Conservation (phyloP, 2,329 filamentous ascomycete genomes). For the Epicoccum nigrum region DNA sequence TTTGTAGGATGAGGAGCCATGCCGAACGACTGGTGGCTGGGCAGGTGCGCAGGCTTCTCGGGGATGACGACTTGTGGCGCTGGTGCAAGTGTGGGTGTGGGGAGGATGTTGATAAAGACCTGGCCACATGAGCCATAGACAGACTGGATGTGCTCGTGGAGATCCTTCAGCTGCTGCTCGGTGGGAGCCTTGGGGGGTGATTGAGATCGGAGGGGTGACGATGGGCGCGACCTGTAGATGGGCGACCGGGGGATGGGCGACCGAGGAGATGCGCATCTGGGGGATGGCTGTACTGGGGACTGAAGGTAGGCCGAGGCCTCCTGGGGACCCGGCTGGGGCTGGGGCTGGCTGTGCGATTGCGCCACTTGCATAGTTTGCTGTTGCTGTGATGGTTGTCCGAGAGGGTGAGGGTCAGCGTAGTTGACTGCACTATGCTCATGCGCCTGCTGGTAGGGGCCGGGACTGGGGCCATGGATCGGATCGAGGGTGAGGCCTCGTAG, state of each 20-base stretch:
- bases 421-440: too few relatives aligned
- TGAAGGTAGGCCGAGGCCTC: constrained; percentile 46
- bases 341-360: constrained; percentile 84
- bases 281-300: constrained; percentile 48
- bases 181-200: constrained; percentile 44
- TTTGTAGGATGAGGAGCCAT: constrained; percentile 63
- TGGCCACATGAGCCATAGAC: constrained; percentile 51
- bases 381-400: constrained; percentile 72
- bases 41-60: constrained; percentile 49
- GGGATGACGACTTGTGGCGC: constrained; percentile 55
- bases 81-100: constrained; percentile 58
- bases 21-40: constrained; percentile 56
- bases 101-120: constrained; percentile 57
- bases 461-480: constrained; percentile 32
- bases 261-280: constrained; percentile 42
- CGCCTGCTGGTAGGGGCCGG: constrained; percentile 54
- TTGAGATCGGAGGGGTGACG: constrained; percentile 43
- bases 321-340: constrained; percentile 77
- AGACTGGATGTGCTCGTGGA: constrained; percentile 52
- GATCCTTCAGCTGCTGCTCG: constrained; percentile 51
- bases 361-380: constrained; percentile 86
- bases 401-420: constrained; percentile 61
- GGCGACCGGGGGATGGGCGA: constrained; percentile 45
- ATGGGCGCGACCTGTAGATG: constrained; percentile 38
- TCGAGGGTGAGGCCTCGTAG: constrained; percentile 65